Conservation (phyloP, 257 asterid genomes). For the Fraxinus americana region DNA sequence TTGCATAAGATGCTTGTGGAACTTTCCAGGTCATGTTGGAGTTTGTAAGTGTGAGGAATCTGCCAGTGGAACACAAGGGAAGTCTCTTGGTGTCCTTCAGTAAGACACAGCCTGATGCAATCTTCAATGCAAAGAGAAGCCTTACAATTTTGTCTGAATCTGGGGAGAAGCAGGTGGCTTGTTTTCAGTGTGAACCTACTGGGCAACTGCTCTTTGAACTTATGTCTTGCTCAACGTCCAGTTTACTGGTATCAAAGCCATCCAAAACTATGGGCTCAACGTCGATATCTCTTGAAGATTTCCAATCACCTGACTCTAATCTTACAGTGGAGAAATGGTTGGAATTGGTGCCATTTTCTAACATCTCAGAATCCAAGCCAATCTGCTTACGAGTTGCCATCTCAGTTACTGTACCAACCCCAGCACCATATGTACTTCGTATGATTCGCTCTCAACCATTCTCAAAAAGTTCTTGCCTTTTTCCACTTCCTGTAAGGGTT, state of each 20-base stretch:
- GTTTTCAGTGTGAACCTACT: conserved; percentile 80
- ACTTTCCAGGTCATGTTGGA: conserved; percentile 85
- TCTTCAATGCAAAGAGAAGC: conserved; percentile 76
- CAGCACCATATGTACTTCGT: conserved; percentile 56
- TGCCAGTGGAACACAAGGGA: conserved; percentile 68
- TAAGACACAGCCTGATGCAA: conserved; percentile 77
- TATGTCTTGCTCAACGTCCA: conserved; percentile 42
- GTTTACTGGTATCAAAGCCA: conserved; percentile 41
- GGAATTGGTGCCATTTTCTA: conserved; percentile 67
- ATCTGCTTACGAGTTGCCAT: conserved; percentile 72
- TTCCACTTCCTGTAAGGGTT: conserved; percentile 56
- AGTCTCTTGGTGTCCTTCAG: conserved; percentile 62
- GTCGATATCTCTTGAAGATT: conserved; percentile 59
- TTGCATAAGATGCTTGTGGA: background rate
- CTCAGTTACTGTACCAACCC: conserved; percentile 75
- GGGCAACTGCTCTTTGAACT: conserved; percentile 75
- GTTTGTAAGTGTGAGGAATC: conserved; percentile 72
- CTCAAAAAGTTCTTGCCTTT: conserved; percentile 63
- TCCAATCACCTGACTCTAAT: conserved; percentile 46
- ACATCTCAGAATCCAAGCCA: conserved; percentile 46
- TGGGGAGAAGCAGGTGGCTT: conserved; percentile 82
- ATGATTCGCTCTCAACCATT: conserved; percentile 57
- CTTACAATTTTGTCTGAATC: conserved; percentile 73
- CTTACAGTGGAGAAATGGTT: conserved; percentile 86
- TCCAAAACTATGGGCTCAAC: conserved; percentile 58